phyloP scores from a whole-genome alignment of 2,329 filamentous ascomycete genomes.

The Monosporascus sp. region DNA sequence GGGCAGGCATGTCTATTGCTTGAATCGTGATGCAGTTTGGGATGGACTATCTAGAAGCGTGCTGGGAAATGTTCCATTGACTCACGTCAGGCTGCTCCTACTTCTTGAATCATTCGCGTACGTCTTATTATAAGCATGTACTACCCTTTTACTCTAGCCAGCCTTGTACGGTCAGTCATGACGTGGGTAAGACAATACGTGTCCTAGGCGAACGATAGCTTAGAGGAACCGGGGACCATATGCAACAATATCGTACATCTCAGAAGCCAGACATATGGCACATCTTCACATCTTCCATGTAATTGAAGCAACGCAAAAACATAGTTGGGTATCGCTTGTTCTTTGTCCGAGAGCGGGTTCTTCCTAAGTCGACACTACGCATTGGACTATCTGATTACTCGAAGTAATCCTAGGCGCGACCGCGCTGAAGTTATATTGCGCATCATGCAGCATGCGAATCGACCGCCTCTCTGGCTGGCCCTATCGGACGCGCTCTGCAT shows the following conservation, averaged over 20 bases:
- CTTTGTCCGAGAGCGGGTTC: neutral
- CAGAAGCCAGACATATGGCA: neutral
- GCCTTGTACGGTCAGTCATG: too few relatives aligned
- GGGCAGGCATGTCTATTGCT: too few relatives aligned
- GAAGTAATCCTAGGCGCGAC: neutral
- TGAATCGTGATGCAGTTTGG: too few relatives aligned
- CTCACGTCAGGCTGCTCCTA: too few relatives aligned
- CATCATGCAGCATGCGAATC: neutral
- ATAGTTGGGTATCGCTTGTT: constrained; percentile 2
- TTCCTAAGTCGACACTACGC: neutral
- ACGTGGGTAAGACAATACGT: too few relatives aligned
- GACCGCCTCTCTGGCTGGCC: neutral
- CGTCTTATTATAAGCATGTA: too few relatives aligned
- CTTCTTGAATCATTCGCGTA: too few relatives aligned
- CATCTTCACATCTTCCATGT: neutral
- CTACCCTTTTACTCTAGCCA: too few relatives aligned
- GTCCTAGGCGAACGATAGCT: too few relatives aligned
- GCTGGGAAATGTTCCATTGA: too few relatives aligned
- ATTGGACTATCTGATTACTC: constrained; percentile 2
- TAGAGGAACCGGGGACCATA: too few relatives aligned
- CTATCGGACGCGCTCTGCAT: constrained; percentile 15
- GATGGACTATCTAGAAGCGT: too few relatives aligned
- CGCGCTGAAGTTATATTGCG: neutral
- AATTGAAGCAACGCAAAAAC: neutral
- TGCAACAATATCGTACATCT: neutral